Evolutionary conservation across 768 basidiomycete species (phyloP), one percentile per base, ranked within the genome.

Genomic region (Sarcodon sp.): DNA sequence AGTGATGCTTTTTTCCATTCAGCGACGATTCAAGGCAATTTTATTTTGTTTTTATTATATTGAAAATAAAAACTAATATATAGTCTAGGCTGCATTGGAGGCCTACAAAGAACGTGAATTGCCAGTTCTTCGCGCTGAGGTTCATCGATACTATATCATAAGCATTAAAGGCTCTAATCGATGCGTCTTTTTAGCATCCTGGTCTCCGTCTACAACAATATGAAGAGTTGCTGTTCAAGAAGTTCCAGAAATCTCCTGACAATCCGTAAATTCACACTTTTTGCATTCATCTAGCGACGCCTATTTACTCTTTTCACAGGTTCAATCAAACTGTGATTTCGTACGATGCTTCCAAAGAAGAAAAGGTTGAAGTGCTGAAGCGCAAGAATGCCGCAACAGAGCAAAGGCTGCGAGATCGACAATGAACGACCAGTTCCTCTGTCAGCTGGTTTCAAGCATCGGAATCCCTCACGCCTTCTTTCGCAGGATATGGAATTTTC

Each of bases 191-290:
- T 21, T 54, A 91, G 83, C 87, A 87, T 60, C 91, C 91, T 44
- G 93, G 93, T 6, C 68, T 96, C 52, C 80, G 93, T 50, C 63
- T 93, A 56, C 84, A 93, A 57, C 93, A 97, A 63, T 93, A 94
- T 64, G 83, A 90, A 78, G 92, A 97, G 51, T 66, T 91, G 44
- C 66, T 96, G 44, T 83, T 77, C 76, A 96, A 94, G 66, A 80
- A 89, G 63, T 97, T 97, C 79, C 88, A 96, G 64, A 97, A 96
- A 64, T 83, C 87, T 1, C 88, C 91, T 0, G 92, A 96, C 52
- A 96, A 96, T 64, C 87, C 92, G 91, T 93, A 66, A 59, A 84
- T 64, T 1, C n/a, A n/a, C 27, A 37, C 2, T 13, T 3, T 5
- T 15, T 9, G 33, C 9, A 33, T 27, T 15, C 8, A 16, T 5